Evolutionary conservation across 176 grass and related monocot genomes (phyloP).

Genomic region (Phoenix roebelenii): DNA sequence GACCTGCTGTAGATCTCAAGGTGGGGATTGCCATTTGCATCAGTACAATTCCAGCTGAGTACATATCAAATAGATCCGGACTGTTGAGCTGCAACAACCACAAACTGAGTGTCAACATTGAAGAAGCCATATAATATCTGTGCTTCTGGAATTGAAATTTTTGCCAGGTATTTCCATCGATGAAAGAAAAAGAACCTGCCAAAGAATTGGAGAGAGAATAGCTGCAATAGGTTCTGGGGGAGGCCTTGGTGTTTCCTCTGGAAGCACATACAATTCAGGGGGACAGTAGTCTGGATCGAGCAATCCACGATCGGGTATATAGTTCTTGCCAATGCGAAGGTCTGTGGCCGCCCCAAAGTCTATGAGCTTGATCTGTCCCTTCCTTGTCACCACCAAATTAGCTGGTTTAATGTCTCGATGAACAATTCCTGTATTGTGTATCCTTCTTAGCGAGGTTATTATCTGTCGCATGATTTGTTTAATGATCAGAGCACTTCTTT

Average conservation of each 20-base stretch:
- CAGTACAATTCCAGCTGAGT: slow-evolving; percentile 85
- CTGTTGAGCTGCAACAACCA: slow-evolving; percentile 55
- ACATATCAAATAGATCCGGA: slow-evolving; percentile 96
- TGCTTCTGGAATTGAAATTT: too few relatives aligned
- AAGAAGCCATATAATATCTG: too few relatives aligned
- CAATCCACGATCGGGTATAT: slow-evolving; percentile 56
- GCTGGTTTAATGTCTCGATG: slow-evolving; percentile 92
- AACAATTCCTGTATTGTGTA: slow-evolving; percentile 84
- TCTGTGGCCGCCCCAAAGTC: slow-evolving; percentile 96
- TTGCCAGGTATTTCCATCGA: too few relatives aligned
- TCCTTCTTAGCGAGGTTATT: slow-evolving; percentile 76
- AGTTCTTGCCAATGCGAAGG: slow-evolving; percentile 98
- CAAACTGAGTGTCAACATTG: not conserved
- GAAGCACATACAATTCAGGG: slow-evolving; percentile 90
- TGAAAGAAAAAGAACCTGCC: slow-evolving; percentile 46
- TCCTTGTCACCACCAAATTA: slow-evolving; percentile 79
- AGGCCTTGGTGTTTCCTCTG: slow-evolving; percentile 72
- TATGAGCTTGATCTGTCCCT: slow-evolving; percentile 90
- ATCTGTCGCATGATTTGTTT: slow-evolving; percentile 95
- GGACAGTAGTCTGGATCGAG: slow-evolving; percentile 91
- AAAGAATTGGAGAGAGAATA: slow-evolving; percentile 88
- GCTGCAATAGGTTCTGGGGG: slow-evolving; percentile 83
- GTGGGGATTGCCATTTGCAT: slow-evolving; percentile 90
- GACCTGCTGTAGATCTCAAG: slow-evolving; percentile 43
- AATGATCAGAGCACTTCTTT: slow-evolving; percentile 59